Conservation (phyloP, 2,329 filamentous ascomycete genomes). For the Pochonia chlamydosporia region DNA sequence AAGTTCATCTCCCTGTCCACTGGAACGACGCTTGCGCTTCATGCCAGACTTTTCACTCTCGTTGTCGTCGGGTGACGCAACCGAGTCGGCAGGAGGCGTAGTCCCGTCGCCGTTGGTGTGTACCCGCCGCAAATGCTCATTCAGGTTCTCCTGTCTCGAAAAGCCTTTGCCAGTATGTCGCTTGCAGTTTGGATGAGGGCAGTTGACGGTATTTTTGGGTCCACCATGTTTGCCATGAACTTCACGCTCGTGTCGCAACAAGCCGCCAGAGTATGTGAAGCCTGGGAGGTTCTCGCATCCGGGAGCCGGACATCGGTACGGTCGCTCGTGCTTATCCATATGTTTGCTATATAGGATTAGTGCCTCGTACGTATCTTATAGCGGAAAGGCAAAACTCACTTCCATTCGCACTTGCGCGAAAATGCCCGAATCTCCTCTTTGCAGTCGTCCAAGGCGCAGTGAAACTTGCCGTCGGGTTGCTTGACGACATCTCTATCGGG, state of each 20-base stretch:
- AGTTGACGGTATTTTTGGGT: constrained; percentile 81
- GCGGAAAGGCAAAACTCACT: constrained; percentile 50
- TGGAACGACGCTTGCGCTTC: constrained; percentile 42
- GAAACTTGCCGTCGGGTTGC: constrained; percentile 68
- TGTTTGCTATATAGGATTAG: constrained; percentile 62
- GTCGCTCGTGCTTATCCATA: constrained; percentile 96
- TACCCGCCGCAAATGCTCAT: constrained; percentile 88
- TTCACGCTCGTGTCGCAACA: constrained; percentile 85
- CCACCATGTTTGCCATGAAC: constrained; percentile 88
- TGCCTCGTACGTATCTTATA: constrained; percentile 13
- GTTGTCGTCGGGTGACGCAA: constrained; percentile 38
- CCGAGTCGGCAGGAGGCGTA: constrained; percentile 27
- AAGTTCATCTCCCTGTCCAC: constrained; percentile 38
- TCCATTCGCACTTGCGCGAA: constrained; percentile 86
- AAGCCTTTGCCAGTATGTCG: constrained; percentile 84
- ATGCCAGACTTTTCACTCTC: constrained; percentile 38
- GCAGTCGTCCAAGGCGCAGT: constrained; percentile 68
- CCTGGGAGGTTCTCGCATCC: constrained; percentile 88
- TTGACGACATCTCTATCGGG: constrained; percentile 52
- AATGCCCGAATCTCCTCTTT: constrained; percentile 60
- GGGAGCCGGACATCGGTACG: constrained; percentile 78
- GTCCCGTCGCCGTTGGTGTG: constrained; percentile 52
- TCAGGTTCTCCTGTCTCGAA: constrained; percentile 87
- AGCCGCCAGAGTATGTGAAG: constrained; percentile 90
- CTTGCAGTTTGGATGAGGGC: constrained; percentile 82